Evolutionary conservation across 768 basidiomycete genomes (phyloP).

Genomic region (Termitomyces sp.): DNA sequence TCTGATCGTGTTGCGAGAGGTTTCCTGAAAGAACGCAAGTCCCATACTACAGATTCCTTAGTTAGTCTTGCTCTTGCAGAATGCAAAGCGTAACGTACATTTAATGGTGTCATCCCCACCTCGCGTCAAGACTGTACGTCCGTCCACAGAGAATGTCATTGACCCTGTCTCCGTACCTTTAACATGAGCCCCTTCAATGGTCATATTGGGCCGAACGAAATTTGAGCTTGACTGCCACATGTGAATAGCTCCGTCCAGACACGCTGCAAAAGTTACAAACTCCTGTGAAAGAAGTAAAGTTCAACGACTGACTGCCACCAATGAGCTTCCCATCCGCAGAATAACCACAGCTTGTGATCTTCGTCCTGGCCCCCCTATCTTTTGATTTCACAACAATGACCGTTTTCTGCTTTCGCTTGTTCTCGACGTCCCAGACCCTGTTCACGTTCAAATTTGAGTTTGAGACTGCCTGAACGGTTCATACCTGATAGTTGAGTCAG

Average conservation of each 20-base stretch:
- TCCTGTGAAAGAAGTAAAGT: neutral
- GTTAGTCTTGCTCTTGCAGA: neutral
- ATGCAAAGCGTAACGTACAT: constrained; percentile 45
- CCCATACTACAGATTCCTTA: constrained; percentile 71
- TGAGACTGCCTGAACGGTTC: constrained; percentile 9
- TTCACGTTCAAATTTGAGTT: neutral
- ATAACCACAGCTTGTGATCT: constrained; percentile 83
- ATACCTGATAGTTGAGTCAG: constrained; percentile 91
- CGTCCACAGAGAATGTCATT: constrained; percentile 85
- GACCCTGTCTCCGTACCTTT: constrained; percentile 87
- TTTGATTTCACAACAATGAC: constrained; percentile 97
- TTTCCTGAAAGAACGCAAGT: constrained; percentile 85
- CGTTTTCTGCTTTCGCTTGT: constrained; percentile 89
- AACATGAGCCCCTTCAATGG: constrained; percentile 80
- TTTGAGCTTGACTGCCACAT: constrained; percentile 92
- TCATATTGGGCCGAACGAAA: constrained; percentile 86
- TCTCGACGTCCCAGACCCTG: constrained; percentile 93
- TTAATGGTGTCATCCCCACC: constrained; percentile 97
- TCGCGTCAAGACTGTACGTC: constrained; percentile 76
- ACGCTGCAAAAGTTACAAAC: constrained; percentile 48
- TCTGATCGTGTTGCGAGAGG: constrained; percentile 66
- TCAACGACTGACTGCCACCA: constrained; percentile 61
- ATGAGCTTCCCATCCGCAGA: constrained; percentile 87
- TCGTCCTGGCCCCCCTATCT: constrained; percentile 90
- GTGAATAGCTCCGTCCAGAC: constrained; percentile 88